These are phyloP conservation scores for Sporothrix protearum DNA, from an alignment of 2,329 filamentous ascomycete genomes.

Conservation along the genomic window DNA sequence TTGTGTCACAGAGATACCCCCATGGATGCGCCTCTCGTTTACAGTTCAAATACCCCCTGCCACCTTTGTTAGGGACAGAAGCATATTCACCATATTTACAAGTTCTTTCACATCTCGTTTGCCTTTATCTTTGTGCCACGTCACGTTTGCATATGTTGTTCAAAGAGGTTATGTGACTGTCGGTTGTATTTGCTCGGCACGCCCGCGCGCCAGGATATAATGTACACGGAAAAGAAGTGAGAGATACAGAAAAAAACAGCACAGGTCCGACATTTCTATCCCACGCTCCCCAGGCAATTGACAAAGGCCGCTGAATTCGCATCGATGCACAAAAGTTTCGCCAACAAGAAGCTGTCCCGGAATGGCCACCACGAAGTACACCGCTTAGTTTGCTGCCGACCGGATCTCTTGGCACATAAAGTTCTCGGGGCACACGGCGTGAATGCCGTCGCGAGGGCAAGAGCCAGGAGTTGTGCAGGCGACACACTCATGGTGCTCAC, in stretches of 20 bases:
- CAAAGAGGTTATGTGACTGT: background rate
- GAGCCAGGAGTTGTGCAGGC: conserved; percentile 16
- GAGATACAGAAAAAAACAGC: background rate
- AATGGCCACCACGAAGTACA: background rate
- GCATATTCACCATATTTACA: background rate
- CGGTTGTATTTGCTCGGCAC: conserved; percentile 8
- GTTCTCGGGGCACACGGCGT: conserved; percentile 23
- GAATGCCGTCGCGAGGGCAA: conserved; percentile 22
- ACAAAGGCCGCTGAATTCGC: background rate
- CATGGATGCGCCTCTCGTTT: conserved; percentile 20
- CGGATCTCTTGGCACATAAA: conserved; percentile 17
- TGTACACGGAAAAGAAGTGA: background rate
- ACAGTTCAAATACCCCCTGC: conserved; percentile 22
- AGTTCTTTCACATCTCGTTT: background rate
- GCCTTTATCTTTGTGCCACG: background rate
- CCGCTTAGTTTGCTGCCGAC: background rate
- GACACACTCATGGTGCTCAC: conserved; percentile 30
- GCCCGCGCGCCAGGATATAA: background rate
- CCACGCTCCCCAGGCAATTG: background rate
- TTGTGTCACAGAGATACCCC: conserved; percentile 15
- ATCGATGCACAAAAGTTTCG: background rate
- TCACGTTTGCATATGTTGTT: background rate
- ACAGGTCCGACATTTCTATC: background rate
- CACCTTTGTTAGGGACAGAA: conserved; percentile 13
- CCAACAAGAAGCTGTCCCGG: background rate